Percentiles rank a stretch among this genome's conserved stretches.
These are phyloP conservation scores for Trichoderma lentiforme DNA, from an alignment of 2,329 filamentous ascomycete genomes.

Conservation along the genomic window DNA sequence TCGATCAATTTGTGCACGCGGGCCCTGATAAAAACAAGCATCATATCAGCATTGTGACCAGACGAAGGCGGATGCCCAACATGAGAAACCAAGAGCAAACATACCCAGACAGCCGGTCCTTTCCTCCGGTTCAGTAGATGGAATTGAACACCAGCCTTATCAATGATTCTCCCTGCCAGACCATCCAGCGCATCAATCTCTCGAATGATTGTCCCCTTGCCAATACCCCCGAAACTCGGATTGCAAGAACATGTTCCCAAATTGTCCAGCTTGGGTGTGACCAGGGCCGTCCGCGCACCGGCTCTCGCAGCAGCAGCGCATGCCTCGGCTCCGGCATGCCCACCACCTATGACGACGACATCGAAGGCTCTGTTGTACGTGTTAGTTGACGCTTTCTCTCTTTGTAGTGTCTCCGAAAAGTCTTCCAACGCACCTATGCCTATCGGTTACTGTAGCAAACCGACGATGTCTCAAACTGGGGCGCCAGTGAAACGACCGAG, in stretches of 20 bases:
- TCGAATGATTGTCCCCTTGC: conserved; percentile 92
- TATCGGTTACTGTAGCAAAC: conserved; percentile 32
- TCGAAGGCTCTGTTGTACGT: conserved; percentile 63
- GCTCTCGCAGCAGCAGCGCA: conserved; percentile 85
- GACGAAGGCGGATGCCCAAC: neutral
- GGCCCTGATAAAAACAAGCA: conserved; percentile 51
- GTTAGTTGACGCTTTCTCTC: neutral
- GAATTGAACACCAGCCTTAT: conserved; percentile 94
- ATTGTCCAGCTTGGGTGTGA: conserved; percentile 85
- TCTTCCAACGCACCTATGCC: conserved; percentile 27
- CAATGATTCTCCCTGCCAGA: conserved; percentile 80
- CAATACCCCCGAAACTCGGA: conserved; percentile 96
- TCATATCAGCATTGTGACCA: neutral
- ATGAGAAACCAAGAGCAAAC: conserved; percentile 8
- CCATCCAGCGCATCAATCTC: conserved; percentile 96
- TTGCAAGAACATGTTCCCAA: conserved; percentile 96
- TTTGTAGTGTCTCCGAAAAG: neutral
- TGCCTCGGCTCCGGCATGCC: conserved; percentile 92
- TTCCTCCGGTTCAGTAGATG: conserved; percentile 83
- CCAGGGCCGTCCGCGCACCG: conserved; percentile 81
- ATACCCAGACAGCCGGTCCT: conserved; percentile 86
- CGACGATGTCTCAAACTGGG: conserved; percentile 21
- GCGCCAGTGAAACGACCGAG: conserved; percentile 23
- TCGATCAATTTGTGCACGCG: conserved; percentile 92
- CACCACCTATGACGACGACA: conserved; percentile 92